Base-by-base conservation (phyloP, 352 stramenopile species). In the Phytophthora pistaciae region DNA sequence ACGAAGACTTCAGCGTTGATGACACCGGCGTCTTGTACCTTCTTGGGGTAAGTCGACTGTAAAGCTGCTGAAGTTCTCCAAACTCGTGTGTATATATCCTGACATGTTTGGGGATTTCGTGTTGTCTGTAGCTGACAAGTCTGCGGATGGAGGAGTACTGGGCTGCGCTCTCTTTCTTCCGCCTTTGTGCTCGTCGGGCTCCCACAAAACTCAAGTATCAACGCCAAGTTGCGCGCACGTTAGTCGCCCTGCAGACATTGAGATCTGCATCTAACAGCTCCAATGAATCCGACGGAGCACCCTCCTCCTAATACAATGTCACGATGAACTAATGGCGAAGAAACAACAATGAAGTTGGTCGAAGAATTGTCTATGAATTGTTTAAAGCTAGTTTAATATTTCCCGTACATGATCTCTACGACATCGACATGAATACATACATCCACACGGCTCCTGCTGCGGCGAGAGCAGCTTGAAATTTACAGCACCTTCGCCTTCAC, bases 161-260 rank as follows among this genome's bases (percentile, higher is more conserved):
- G 82, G 75, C 64, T 16, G 84, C 84, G 3, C 66, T 93, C 1
- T 55, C 49, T 11, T 81, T 66, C 40, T 92, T 92, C 46, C 82
- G 84, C 8, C 78, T 72, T 48, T 88, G 80, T 44, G 58, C 60
- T 49, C 70, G 72, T 13, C 52, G 85, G 3, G 70, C 75, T 48
- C 82, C 84, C 1, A 83, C 61, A 1, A 80, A 78, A 54, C 56
- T 80, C 20, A 87, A 90, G 44, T 85, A 83, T 61, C 78, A 87
- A 56, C 80, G 80, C 8, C 79, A 79, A 31, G 64, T 92, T n/a
- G 66, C 77, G 0, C 63, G 61, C 18, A 87, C 83, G 33, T 67
- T 91, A 27, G 27, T 82, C 5, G 50, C 59, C 8, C 64, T 92
- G 18, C 85, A 92, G 63, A 73, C 53, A 1, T 52, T 67, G 13